Evolutionary conservation across 2,329 filamentous ascomycete species (phyloP).

Genomic region (Bipolaris victoriae): DNA sequence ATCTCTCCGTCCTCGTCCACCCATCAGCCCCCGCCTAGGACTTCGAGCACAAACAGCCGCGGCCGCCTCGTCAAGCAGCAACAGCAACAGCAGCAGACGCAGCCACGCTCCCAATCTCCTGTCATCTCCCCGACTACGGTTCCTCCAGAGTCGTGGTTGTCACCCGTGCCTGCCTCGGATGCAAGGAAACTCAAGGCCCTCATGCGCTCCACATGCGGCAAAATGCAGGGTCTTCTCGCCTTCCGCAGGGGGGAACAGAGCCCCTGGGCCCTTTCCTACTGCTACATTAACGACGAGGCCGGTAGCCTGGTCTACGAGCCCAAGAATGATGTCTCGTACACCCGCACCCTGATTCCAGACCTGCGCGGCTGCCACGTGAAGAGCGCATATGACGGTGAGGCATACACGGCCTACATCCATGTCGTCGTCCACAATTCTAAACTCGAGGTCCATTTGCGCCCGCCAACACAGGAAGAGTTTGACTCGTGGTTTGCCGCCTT

Average conservation of each 20-base stretch:
- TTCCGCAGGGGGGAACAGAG: constrained; percentile 68
- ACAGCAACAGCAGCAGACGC: constrained; percentile 6
- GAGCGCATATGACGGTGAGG: constrained; percentile 55
- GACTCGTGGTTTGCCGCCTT: constrained; percentile 82
- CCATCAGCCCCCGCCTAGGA: constrained; percentile 33
- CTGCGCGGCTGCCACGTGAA: constrained; percentile 75
- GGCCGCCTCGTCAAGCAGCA: constrained; percentile 40
- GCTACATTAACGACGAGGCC: constrained; percentile 77
- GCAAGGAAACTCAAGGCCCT: constrained; percentile 74
- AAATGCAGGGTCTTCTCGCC: constrained; percentile 79
- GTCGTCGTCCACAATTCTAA: constrained; percentile 61
- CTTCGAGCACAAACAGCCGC: constrained; percentile 39
- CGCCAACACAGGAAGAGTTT: constrained; percentile 68
- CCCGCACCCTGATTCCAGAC: constrained; percentile 70
- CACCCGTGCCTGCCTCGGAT: constrained; percentile 64
- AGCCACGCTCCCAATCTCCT: constrained; percentile 25
- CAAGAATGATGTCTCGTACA: constrained; percentile 68
- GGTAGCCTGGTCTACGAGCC: constrained; percentile 78
- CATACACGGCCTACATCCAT: constrained; percentile 58
- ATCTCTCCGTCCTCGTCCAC: constrained; percentile 43
- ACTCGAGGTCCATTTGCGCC: constrained; percentile 69
- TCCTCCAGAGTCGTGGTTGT: constrained; percentile 44
- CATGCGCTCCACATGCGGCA: constrained; percentile 78
- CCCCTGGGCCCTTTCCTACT: constrained; percentile 73
- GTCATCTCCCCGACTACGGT: constrained; percentile 30